Evolutionary conservation across 1,284 basidiomycete genomes (phyloP).

Genomic region (Puccinia horiana): DNA sequence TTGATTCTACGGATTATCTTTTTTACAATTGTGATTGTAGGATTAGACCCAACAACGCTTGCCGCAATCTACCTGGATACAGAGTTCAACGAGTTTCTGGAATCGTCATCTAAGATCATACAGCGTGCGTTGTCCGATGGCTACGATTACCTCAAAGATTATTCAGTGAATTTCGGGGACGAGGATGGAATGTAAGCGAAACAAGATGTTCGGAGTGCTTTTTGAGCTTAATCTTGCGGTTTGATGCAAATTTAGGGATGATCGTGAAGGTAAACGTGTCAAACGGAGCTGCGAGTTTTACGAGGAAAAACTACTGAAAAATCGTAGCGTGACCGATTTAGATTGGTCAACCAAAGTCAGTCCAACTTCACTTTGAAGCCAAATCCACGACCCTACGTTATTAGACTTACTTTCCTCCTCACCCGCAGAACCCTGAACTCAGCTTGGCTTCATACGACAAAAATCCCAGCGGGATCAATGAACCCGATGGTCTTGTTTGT

Average conservation of each 20-base stretch:
- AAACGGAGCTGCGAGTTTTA: conserved; percentile 85
- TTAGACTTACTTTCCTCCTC: neutral
- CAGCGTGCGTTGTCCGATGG: conserved; percentile 92
- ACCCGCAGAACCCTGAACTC: conserved; percentile 82
- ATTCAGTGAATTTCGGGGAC: conserved; percentile 69
- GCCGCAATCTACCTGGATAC: conserved; percentile 76
- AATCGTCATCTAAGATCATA: conserved; percentile 90
- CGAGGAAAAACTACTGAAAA: conserved; percentile 82
- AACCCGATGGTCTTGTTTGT: conserved; percentile 92
- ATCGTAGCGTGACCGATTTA: conserved; percentile 88
- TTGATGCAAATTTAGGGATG: conserved; percentile 67
- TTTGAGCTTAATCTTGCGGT: neutral
- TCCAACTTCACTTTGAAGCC: neutral
- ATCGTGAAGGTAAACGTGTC: conserved; percentile 80
- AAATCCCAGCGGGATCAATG: conserved; percentile 82
- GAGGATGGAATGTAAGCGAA: conserved; percentile 62
- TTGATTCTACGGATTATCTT: conserved; percentile 4
- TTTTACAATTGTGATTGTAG: conserved; percentile 60
- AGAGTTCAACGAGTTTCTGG: conserved; percentile 89
- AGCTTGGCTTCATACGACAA: conserved; percentile 95
- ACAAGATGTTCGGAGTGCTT: conserved; percentile 59
- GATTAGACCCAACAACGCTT: conserved; percentile 80
- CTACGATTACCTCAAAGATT: conserved; percentile 96
- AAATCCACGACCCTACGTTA: neutral
- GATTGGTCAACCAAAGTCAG: conserved; percentile 94